Evolutionary conservation across 768 basidiomycete genomes (phyloP).

Genomic region (Psilocybe tampanensis): DNA sequence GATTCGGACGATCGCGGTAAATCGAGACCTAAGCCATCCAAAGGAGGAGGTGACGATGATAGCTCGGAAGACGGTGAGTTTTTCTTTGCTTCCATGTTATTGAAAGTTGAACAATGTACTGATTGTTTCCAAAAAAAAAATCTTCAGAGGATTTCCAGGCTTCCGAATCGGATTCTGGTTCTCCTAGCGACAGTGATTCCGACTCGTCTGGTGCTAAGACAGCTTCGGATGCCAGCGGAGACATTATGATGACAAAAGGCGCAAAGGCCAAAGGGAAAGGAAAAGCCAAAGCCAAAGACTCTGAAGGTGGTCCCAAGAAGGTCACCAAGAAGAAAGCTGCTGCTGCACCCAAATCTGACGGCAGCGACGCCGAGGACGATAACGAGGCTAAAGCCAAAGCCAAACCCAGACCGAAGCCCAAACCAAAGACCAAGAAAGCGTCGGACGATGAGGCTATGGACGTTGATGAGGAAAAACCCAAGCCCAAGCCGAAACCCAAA

Average conservation of each 20-base stretch:
- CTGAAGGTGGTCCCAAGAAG: slow-evolving; percentile 14
- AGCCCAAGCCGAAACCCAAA: slow-evolving; percentile 48
- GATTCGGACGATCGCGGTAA: slow-evolving; percentile 51
- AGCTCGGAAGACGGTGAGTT: slow-evolving; percentile 74
- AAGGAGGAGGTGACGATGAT: slow-evolving; percentile 66
- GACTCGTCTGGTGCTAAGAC: slow-evolving; percentile 73
- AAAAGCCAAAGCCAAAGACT: slow-evolving; percentile 24
- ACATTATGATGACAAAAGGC: slow-evolving; percentile 58
- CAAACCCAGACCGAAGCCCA: slow-evolving; percentile 39
- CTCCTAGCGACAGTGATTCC: slow-evolving; percentile 75
- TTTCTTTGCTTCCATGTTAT: slow-evolving; percentile 1
- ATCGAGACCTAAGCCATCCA: slow-evolving; percentile 39
- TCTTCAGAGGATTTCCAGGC: slow-evolving; percentile 86
- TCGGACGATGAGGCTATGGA: slow-evolving; percentile 54
- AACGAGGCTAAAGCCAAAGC: slow-evolving; percentile 36
- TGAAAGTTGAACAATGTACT: neutral
- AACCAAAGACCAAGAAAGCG: slow-evolving; percentile 38
- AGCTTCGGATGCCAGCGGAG: slow-evolving; percentile 84
- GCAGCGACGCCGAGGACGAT: slow-evolving; percentile 41
- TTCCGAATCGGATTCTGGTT: slow-evolving; percentile 85
- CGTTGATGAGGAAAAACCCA: slow-evolving; percentile 44
- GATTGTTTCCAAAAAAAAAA: too few species aligned
- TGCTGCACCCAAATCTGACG: slow-evolving; percentile 5
- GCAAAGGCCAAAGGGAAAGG: slow-evolving; percentile 44
- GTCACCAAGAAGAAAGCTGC: slow-evolving; percentile 13